Evolutionary conservation across 2,329 filamentous ascomycete species (phyloP).

Genomic region (Raffaelea ambrosiae): DNA sequence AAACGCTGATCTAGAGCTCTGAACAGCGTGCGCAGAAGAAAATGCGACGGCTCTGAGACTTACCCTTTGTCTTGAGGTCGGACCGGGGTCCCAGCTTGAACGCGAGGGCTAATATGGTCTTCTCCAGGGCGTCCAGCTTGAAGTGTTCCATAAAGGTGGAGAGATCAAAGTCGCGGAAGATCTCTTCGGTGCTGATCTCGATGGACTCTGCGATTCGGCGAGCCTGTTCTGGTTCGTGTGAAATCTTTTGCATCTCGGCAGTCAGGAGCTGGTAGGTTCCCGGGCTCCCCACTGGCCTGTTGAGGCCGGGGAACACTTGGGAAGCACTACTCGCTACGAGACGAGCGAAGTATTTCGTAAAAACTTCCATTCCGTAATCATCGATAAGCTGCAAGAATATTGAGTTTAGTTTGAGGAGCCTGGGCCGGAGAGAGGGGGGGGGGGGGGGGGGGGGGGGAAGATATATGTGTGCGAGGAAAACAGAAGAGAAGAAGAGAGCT

Average conservation of each 20-base stretch:
- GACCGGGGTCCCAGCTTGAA: constrained; percentile 75
- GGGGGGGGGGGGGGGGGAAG: background rate
- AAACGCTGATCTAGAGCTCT: no score
- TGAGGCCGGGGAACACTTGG: constrained; percentile 78
- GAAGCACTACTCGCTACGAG: constrained; percentile 84
- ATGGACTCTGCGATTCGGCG: constrained; percentile 89
- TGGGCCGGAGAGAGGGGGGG: background rate
- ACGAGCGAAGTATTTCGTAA: constrained; percentile 89
- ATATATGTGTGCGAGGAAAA: no score
- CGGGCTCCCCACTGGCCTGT: constrained; percentile 62
- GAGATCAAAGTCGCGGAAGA: constrained; percentile 95
- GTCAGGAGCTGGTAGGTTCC: constrained; percentile 78
- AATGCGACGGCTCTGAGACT: constrained; percentile 15
- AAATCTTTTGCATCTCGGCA: constrained; percentile 78
- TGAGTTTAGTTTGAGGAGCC: no score
- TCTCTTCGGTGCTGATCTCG: constrained; percentile 81
- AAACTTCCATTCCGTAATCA: constrained; percentile 99
- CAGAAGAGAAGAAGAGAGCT: no score
- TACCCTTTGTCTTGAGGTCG: constrained; percentile 87
- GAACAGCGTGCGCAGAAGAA: constrained; percentile 7
- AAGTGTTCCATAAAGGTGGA: constrained; percentile 94
- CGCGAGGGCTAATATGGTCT: constrained; percentile 78
- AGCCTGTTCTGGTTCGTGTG: constrained; percentile 71
- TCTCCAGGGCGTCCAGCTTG: constrained; percentile 79
- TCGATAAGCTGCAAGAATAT: constrained; percentile 63